phyloP scores from a whole-genome alignment of 495 filamentous ascomycete genomes.

The Cenococcum geophilum region DNA sequence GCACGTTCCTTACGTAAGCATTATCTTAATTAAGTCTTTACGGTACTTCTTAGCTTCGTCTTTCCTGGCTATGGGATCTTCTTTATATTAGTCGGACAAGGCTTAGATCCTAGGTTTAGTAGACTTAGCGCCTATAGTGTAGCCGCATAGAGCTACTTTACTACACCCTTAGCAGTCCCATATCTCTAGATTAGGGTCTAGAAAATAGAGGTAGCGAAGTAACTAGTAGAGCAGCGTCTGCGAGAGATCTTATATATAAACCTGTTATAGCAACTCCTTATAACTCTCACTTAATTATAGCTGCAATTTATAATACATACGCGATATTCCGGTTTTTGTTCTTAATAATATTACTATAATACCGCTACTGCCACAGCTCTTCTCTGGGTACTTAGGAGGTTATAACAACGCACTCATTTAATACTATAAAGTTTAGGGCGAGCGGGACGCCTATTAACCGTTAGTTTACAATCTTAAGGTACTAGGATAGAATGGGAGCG shows the following conservation, averaged over 20 bases:
- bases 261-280: constrained; percentile 17
- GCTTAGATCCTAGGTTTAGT: constrained; percentile 3
- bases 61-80: constrained; percentile 33
- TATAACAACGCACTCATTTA: constrained; percentile 58
- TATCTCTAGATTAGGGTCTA: neutral
- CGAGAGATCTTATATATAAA: constrained; percentile 33
- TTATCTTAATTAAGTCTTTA: constrained; percentile 92
- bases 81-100: constrained; percentile 31
- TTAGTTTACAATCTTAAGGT: constrained; percentile 2
- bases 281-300: constrained; percentile 7
- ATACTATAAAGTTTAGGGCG: constrained; percentile 75
- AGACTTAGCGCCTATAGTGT: constrained; percentile 79
- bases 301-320: neutral
- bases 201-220: neutral
- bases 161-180: constrained; percentile 3
- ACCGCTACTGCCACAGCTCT: constrained; percentile 39
- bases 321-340: neutral
- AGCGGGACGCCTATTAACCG: constrained; percentile 55
- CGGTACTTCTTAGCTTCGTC: constrained; percentile 84
- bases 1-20: constrained; percentile 90
- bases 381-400: constrained; percentile 10
- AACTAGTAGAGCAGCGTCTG: constrained; percentile 7
- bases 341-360: constrained; percentile 34
- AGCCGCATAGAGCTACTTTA: constrained; percentile 49
- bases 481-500: neutral